Base-by-base conservation (phyloP, 108 stramenopile genomes). In the Nitzschia putrida region DNA sequence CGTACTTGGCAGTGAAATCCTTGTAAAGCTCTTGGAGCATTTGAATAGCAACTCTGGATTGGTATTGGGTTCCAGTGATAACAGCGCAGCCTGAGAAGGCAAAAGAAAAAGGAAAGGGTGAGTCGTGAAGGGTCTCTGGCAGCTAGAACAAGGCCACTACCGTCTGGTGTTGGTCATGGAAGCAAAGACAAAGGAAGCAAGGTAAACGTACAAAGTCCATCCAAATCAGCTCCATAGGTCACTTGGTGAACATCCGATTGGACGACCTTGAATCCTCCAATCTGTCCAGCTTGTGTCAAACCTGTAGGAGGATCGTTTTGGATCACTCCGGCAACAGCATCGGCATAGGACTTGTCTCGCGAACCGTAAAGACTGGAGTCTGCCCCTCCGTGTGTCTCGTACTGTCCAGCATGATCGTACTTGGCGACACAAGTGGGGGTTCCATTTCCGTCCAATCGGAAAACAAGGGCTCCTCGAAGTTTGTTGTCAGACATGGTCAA, bases 201-300 rank as follows among this genome's bases (percentile, higher is more conserved):
- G 44, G 44, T 44, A 0, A 54, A 93, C 93, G 88, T 83, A 94
- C 93, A 90, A 58, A 94, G 64, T 44, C 89, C 93, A 71, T 88
- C 88, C 47, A 77, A 74, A 78, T 94, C 93, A 5, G 87, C 84
- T 50, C 93, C 93, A 56, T 92, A 94, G 58, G 89, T 79, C 13
- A 94, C 85, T 77, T 94, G 93, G 64, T 94, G 93, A 55, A 83
- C 78, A 77, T 94, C 93, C 38, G 81, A 83, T 74, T 90, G 88
- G 18, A 89, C 87, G 14, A 94, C 89, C 86, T 94, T 94, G 78
- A 94, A 94, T 24, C 93, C 93, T 39, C 93, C 93, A 50, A 94
- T 78, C 7, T 81, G 78, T 7, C 76, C 80, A 58, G 72, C 77
- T 47, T 86, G 78, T 6, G 79, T 65, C 26, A 87, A 64, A 20